Evolutionary conservation across 257 asterid species (phyloP).

Genomic region (Nicotiana tabacum): DNA sequence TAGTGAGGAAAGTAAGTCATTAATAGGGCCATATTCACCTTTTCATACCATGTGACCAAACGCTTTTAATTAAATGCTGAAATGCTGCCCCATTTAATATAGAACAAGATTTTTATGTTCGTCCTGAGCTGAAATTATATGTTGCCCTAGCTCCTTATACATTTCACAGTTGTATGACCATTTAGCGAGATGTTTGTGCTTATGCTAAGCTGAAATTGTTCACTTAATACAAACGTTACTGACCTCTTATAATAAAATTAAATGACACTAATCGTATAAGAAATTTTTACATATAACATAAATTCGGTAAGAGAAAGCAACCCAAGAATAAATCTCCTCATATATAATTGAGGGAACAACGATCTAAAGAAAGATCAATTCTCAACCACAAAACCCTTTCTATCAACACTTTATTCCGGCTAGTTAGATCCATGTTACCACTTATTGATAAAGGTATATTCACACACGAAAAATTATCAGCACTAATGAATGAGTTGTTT

Average conservation of each 20-base stretch:
- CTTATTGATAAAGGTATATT: not conserved
- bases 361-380: not conserved
- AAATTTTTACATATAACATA: too few species aligned
- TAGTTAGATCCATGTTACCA: conserved; percentile 1
- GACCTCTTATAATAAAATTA: too few species aligned
- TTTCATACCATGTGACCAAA: conserved; percentile 3
- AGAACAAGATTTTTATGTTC: not conserved
- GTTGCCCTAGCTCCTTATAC: not conserved
- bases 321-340: not conserved
- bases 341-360: not conserved
- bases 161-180: not conserved
- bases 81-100: not conserved
- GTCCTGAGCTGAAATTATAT: not conserved
- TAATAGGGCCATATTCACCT: not conserved
- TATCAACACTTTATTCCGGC: not conserved
- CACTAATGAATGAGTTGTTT: not conserved
- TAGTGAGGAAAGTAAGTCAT: not conserved
- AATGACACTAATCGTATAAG: too few species aligned
- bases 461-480: not conserved
- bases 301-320: not conserved
- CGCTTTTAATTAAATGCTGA: not conserved
- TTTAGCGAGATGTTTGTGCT: not conserved
- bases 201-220: not conserved
- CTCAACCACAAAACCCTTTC: not conserved
- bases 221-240: too few species aligned